phyloP scores from a whole-genome alignment of 2,329 filamentous ascomycete species.

The Trichothecium sympodiale region DNA sequence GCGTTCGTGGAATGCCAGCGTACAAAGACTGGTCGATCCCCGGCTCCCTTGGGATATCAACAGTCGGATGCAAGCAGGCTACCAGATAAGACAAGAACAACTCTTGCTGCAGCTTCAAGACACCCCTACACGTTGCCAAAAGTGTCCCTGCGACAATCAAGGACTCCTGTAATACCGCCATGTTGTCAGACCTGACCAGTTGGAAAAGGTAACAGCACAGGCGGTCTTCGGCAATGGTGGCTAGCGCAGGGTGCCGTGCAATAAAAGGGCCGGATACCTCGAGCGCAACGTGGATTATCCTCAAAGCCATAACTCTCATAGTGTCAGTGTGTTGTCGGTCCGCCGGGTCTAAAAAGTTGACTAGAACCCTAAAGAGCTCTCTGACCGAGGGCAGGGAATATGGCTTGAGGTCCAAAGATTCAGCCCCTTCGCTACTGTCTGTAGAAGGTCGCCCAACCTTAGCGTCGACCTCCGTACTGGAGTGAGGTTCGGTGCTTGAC shows the following conservation, averaged over 20 bases:
- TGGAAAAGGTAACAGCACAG: slow-evolving; percentile 93
- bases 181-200: slow-evolving; percentile 89
- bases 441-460: slow-evolving; percentile 7
- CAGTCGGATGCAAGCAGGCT: slow-evolving; percentile 83
- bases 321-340: slow-evolving; percentile 87
- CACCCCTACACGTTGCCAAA: slow-evolving; percentile 77
- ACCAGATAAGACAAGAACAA: slow-evolving; percentile 91
- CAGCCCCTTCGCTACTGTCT: slow-evolving; percentile 27
- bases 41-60: slow-evolving; percentile 83
- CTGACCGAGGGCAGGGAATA: slow-evolving; percentile 92
- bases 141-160: slow-evolving; percentile 85
- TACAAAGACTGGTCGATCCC: slow-evolving; percentile 89
- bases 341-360: slow-evolving; percentile 87
- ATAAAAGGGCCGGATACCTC: slow-evolving; percentile 95
- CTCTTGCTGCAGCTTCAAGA: slow-evolving; percentile 93
- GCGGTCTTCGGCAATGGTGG: slow-evolving; percentile 80
- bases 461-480: slow-evolving; percentile 1
- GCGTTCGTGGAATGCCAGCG: slow-evolving; percentile 82
- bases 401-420: slow-evolving; percentile 58
- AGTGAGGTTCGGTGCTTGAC: neutral
- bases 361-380: slow-evolving; percentile 86
- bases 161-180: slow-evolving; percentile 87
- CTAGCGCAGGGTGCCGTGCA: slow-evolving; percentile 79
- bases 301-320: slow-evolving; percentile 92
- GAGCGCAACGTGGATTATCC: slow-evolving; percentile 93